Base-by-base conservation (phyloP, 805 yeast species). In the Candida chauliodis region DNA sequence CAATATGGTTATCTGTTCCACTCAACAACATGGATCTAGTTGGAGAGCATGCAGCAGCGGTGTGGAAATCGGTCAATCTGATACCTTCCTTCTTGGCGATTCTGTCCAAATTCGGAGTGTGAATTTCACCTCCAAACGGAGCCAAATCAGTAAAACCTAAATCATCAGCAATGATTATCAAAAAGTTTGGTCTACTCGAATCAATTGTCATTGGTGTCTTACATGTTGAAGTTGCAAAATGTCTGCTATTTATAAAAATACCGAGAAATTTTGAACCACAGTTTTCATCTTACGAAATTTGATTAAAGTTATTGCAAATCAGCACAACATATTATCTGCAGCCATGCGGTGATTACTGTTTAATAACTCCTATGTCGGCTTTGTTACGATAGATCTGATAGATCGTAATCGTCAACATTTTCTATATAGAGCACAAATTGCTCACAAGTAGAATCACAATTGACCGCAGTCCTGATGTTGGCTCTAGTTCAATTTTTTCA, bases 31-130 rank as follows among this genome's bases (percentile, higher is more conserved):
- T 77, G 9, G 82, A 76, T 42, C 83, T 58, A 0, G 83, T 78
- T 6, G 84, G 83, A 2, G 83, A 76, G 47, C 83, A 78, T 1
- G 83, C 82, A 2, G 81, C 69, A 3, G 82, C 82, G 2, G 83
- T 73, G 43, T 78, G 80, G 55, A 78, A 78, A 42, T 78, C 77
- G 8, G 81, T 74, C 46, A 77, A 72, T 31, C 76, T 51, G 15
- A 69, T 47, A 4, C 83, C 82, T 6, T 53, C 49, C 7, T 50
- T 27, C 10, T 18, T 24, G 1, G 79, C 76, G 23, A 78, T 49
- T 33, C 48, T 59, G 14, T 68, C 52, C 13, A 78, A 57, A 42
- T 73, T 71, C 1, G 83, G 84, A 1, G 83, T 77, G 24, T 63
- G 56, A 30, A 76, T 76, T 49, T 77, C 82, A 15, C 79, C 76